Base-by-base conservation (phyloP, 2,329 filamentous ascomycete genomes). In the Blastomyces parvus region DNA sequence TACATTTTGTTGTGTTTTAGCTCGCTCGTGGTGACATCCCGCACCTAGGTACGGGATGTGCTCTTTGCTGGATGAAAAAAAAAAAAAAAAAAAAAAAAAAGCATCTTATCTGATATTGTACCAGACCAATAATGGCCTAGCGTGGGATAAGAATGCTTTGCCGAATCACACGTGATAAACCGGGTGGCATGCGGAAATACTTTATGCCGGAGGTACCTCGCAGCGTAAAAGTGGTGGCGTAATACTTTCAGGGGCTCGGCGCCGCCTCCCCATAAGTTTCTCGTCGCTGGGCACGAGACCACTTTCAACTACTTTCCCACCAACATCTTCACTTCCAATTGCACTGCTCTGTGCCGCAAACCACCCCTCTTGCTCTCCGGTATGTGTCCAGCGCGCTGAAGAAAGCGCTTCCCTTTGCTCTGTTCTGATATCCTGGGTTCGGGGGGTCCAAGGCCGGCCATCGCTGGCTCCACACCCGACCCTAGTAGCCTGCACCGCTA, bases 211-310 rank as follows among this genome's bases (percentile, higher is more conserved):
- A 57, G 36, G 55, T 57, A 57, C n/a, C 33, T 25, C 13, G 11
- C n/a, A 25, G 36, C 13, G 14, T 19, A 40, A 55, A 40, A 22
- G 2, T 56, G 53, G 53, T 19, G 27, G 53, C 53, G 53, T 11
- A 56, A 22, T 56, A 56, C 53, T 38, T 38, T 38, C 27, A 36
- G 30, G 52, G 27, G 30, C 27, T 30, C n/a, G 52, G 3, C 13
- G 36, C 14, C 50, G 5, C 7, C 7, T 8, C 50, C 27, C 22
- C 50, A 30, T 53, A 53, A 53, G n/a, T 56, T 38, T 56, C 30
- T 9, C 30, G 17, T 22, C 6, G 5, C 13, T n/a, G n/a, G 67
- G 72, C 73, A 74, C 73, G 72, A 74, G 73, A 74, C 73, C 72
- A 70, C 44, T 65, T 62, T 66, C 65, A 72, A 74, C 73, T 72